A percentile compares a stretch with the other conserved stretches of the same genome.
These are phyloP conservation scores for Creolimax fragrantissima DNA, from an alignment of 78 protist species.

Conservation along the genomic window DNA sequence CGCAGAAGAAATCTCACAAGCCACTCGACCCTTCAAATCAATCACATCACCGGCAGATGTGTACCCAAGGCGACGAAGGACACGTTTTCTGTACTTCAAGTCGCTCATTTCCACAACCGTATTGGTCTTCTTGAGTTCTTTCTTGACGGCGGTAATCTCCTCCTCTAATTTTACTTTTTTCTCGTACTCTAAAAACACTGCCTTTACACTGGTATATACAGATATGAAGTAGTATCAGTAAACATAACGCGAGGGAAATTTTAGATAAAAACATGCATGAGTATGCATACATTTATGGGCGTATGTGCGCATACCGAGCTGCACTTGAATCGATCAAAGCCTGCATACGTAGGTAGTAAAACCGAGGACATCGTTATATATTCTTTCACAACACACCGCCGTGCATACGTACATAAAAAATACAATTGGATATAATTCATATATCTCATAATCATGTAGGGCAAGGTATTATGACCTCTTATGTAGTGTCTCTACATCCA, in stretches of 20 bases:
- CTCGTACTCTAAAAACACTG: not conserved
- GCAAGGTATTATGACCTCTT: too few species aligned
- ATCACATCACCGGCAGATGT: constrained; percentile 68
- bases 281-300: too few species aligned
- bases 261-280: not conserved
- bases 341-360: too few species aligned
- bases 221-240: too few species aligned
- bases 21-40: constrained; percentile 82
- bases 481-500: too few species aligned
- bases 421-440: too few species aligned
- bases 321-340: too few species aligned
- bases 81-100: constrained; percentile 54
- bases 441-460: too few species aligned
- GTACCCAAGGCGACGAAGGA: constrained; percentile 75
- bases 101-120: constrained; percentile 64
- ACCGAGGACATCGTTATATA: too few species aligned
- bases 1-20: constrained; percentile 84
- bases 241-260: too few species aligned
- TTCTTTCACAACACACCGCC: not conserved
- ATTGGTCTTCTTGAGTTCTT: constrained; percentile 31
- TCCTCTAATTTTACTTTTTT: not conserved
- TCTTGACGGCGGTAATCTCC: constrained; percentile 17
- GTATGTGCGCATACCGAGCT: too few species aligned
- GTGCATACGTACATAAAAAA: not conserved
- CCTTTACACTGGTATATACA: not conserved